These are phyloP conservation scores for Amniculicola lignicola DNA, from an alignment of 495 filamentous ascomycete species.

Conservation along the genomic window DNA sequence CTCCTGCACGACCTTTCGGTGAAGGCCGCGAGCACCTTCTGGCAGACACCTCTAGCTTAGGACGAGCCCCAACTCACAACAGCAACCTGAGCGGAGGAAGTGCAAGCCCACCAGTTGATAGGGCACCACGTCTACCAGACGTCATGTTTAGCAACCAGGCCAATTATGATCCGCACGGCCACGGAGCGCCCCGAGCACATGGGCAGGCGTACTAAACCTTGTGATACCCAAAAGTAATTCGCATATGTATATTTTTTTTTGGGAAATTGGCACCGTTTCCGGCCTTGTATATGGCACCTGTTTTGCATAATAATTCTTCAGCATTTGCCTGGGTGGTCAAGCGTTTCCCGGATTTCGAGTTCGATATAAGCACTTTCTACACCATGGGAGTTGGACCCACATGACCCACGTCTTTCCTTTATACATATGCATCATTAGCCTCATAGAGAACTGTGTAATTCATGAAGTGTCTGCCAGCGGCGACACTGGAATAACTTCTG, in stretches of 20 bases:
- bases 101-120: constrained; percentile 6
- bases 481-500: constrained; percentile 23
- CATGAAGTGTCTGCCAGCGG: constrained; percentile 19
- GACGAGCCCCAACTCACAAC: constrained; percentile 7
- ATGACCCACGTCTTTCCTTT: constrained; percentile 22
- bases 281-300: constrained; percentile 15
- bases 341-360: background rate
- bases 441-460: constrained; percentile 29
- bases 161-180: constrained; percentile 4
- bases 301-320: background rate
- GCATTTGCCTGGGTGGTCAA: background rate
- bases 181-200: constrained; percentile 1
- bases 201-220: constrained; percentile 7
- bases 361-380: background rate
- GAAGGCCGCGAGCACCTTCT: constrained; percentile 29
- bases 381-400: background rate
- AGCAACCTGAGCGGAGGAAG: constrained; percentile 7
- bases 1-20: background rate
- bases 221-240: constrained; percentile 24
- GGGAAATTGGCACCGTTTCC: background rate
- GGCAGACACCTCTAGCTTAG: constrained; percentile 29
- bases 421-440: background rate
- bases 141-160: constrained; percentile 26
- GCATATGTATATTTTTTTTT: constrained; percentile 23
- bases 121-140: constrained; percentile 30